These are phyloP conservation scores for Passiflora organensis DNA, from an alignment of 345 rosid species.

Conservation along the genomic window DNA sequence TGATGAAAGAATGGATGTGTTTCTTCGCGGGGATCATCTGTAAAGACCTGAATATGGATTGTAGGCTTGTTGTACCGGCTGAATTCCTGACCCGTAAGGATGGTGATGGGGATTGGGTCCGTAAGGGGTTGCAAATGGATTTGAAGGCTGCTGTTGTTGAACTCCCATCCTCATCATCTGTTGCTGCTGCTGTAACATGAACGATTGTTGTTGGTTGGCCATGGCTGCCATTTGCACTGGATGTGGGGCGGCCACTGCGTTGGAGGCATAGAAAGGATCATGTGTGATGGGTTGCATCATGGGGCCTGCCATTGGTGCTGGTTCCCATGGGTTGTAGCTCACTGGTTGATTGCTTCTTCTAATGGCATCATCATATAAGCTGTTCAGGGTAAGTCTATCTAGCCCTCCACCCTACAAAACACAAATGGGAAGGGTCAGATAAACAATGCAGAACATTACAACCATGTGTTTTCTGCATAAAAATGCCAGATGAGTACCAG, in stretches of 20 bases:
- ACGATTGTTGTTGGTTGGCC: conserved; percentile 66
- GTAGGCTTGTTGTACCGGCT: conserved; percentile 48
- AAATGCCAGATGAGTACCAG: conserved; percentile 40
- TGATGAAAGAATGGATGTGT: conserved; percentile 13
- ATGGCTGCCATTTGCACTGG: conserved; percentile 69
- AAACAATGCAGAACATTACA: not conserved
- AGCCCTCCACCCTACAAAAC: conserved; percentile 79
- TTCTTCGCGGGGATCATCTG: conserved; percentile 18
- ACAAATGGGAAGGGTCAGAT: conserved; percentile 6
- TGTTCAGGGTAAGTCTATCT: conserved; percentile 86
- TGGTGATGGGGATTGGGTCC: conserved; percentile 38
- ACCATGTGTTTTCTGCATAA: not conserved
- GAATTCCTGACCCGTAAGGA: conserved; percentile 48
- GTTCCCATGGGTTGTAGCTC: conserved; percentile 88
- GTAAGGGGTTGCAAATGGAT: conserved; percentile 51
- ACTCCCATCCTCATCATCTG: conserved; percentile 63
- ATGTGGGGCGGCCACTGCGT: conserved; percentile 46
- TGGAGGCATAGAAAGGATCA: conserved; percentile 58
- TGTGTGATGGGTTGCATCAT: conserved; percentile 55
- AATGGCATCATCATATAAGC: conserved; percentile 93
- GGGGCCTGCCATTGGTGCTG: conserved; percentile 35
- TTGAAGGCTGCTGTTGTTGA: conserved; percentile 45
- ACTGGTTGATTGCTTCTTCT: conserved; percentile 64
- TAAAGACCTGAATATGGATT: conserved; percentile 53
- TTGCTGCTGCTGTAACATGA: conserved; percentile 56